Conservation (phyloP, 2,329 filamentous ascomycete species). For the Colletotrichum coccodes region DNA sequence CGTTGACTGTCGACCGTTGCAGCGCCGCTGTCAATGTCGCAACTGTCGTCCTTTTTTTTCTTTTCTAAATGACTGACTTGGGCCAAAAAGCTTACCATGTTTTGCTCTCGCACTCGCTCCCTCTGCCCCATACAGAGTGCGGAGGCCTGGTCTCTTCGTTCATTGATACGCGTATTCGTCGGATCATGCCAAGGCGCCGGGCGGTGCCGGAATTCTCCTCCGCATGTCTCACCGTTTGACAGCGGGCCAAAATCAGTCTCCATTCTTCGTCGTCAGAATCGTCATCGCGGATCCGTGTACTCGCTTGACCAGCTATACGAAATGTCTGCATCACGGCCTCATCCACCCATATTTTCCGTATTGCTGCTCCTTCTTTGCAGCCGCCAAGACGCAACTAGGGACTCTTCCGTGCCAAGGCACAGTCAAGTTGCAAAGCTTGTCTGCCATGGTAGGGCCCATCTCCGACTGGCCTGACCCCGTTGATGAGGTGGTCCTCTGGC, state of each 20-base stretch:
- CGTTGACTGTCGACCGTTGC: conserved; percentile 15
- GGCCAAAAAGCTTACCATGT: background rate
- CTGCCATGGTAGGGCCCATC: conserved; percentile 6
- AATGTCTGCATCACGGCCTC: conserved; percentile 2
- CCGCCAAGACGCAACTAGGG: conserved; percentile 22
- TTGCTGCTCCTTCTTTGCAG: background rate
- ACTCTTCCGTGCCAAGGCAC: conserved; percentile 21
- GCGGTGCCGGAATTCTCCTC: conserved; percentile 20
- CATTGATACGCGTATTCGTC: conserved; percentile 4
- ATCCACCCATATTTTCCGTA: background rate
- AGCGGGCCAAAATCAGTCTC: background rate
- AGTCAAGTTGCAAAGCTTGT: conserved; percentile 31
- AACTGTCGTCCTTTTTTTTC: conserved; percentile 1
- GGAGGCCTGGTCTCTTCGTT: background rate
- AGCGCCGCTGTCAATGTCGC: conserved; percentile 15
- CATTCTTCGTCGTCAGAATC: background rate
- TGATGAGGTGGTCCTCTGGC: conserved; percentile 5
- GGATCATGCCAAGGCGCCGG: background rate
- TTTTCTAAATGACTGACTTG: background rate
- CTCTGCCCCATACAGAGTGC: background rate
- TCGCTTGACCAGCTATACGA: background rate
- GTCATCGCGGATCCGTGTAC: conserved; percentile 18
- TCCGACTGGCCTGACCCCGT: background rate
- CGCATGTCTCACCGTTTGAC: background rate
- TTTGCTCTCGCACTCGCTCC: conserved; percentile 21